Conservation (phyloP, 192 early-diverging fungal species). For the Rhizophagus clarus region DNA sequence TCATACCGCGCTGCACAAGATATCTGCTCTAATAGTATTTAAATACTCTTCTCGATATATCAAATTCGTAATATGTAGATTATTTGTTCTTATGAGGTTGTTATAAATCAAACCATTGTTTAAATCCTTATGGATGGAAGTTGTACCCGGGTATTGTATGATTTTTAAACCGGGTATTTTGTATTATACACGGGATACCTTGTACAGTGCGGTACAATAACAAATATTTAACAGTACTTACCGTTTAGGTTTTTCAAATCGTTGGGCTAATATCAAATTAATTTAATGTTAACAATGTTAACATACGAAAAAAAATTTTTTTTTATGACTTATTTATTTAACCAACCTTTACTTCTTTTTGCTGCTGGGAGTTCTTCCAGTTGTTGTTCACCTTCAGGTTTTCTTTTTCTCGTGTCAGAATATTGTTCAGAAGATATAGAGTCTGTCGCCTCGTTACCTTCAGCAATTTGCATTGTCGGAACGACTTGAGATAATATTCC, state of each 20-base stretch:
- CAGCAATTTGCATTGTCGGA: not conserved
- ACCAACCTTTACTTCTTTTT: slow-evolving; percentile 14
- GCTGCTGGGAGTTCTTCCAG: not conserved
- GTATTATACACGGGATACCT: too few relatives aligned
- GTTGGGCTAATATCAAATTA: not conserved
- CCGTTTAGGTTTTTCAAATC: slow-evolving; percentile 6
- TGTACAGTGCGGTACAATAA: too few relatives aligned
- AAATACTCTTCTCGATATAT: too few relatives aligned
- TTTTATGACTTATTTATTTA: too few relatives aligned
- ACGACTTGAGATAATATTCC: not conserved
- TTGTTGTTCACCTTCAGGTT: not conserved
- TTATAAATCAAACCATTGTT: too few relatives aligned
- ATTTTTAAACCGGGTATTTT: too few relatives aligned
- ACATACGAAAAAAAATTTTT: not conserved
- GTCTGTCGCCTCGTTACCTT: not conserved
- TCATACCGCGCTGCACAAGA: too few relatives aligned
- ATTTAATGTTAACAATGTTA: not conserved
- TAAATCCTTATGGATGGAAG: too few relatives aligned
- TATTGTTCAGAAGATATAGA: not conserved
- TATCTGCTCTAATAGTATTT: too few relatives aligned
- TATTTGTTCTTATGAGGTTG: too few relatives aligned
- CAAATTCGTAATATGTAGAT: too few relatives aligned
- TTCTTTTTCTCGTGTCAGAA: slow-evolving; percentile 1
- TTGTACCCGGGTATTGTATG: too few relatives aligned
- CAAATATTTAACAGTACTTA: not conserved